A percentile compares a stretch with the other conserved stretches of the same genome.
These are phyloP conservation scores for Dictyostelium brefeldianum DNA, from an alignment of 78 protist genomes.

Conservation along the genomic window DNA sequence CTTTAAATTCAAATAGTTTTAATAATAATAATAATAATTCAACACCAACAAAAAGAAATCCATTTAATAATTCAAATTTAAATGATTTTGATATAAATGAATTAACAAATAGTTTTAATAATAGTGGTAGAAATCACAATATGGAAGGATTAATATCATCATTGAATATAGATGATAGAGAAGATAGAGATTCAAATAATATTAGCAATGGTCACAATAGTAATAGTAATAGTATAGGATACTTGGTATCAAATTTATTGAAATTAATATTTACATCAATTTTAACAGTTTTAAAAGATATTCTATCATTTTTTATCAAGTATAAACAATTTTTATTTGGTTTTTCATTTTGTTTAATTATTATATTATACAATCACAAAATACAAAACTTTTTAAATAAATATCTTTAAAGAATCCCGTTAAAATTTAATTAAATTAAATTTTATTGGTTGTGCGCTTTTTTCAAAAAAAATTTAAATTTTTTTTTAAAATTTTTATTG, in stretches of 20 bases:
- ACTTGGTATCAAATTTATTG: not conserved
- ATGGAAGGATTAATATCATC: slow-evolving; percentile 16
- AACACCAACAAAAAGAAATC: slow-evolving; percentile 17
- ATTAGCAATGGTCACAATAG: not conserved
- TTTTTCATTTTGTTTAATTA: not conserved
- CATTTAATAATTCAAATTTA: slow-evolving; percentile 17
- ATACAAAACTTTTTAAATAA: not conserved
- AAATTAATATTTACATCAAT: not conserved
- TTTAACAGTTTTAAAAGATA: not conserved
- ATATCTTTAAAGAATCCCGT: not conserved
- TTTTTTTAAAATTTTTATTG: no score
- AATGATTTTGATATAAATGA: not conserved
- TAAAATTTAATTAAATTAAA: no score
- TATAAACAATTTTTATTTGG: slow-evolving; percentile 6
- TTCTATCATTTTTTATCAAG: not conserved
- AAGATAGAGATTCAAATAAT: no score
- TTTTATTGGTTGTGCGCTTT: no score
- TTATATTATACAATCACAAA: not conserved
- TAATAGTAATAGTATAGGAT: not conserved
- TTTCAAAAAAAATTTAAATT: no score
- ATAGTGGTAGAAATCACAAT: not conserved
- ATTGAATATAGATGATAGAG: slow-evolving; percentile 1
- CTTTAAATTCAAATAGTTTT: not conserved
- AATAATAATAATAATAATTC: no score
- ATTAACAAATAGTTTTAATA: slow-evolving; percentile 3